phyloP scores from a whole-genome alignment of 495 filamentous ascomycete genomes.

The Hamigera avellanea region DNA sequence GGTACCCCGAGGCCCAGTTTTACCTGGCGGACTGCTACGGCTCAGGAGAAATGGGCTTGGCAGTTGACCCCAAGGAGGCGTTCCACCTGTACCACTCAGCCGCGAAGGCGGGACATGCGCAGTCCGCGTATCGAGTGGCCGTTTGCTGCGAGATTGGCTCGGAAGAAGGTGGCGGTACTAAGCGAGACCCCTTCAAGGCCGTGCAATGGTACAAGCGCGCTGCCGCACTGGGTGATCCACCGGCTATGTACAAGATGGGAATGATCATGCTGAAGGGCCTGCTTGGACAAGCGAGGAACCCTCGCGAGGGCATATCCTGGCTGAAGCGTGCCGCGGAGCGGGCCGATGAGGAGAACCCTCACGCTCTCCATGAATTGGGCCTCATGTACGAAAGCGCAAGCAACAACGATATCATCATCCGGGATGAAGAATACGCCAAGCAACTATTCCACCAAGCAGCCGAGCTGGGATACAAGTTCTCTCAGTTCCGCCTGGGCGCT shows the following conservation, averaged over 20 bases:
- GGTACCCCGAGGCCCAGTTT: slow-evolving; percentile 81
- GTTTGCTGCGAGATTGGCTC: slow-evolving; percentile 97
- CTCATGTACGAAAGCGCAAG: slow-evolving; percentile 68
- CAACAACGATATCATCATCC: slow-evolving; percentile 57
- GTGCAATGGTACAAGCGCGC: slow-evolving; percentile 97
- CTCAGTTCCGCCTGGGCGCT: slow-evolving; percentile 78
- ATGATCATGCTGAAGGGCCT: slow-evolving; percentile 91
- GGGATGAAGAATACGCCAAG: slow-evolving; percentile 68
- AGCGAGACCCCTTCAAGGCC: slow-evolving; percentile 81
- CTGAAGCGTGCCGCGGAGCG: slow-evolving; percentile 85
- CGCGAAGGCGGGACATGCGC: slow-evolving; percentile 75
- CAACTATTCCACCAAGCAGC: slow-evolving; percentile 80
- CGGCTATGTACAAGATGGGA: slow-evolving; percentile 97
- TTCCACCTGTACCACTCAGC: slow-evolving; percentile 89
- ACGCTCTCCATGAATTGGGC: slow-evolving; percentile 87
- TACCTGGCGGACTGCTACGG: slow-evolving; percentile 86
- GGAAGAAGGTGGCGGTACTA: slow-evolving; percentile 84
- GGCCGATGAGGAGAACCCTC: slow-evolving; percentile 82
- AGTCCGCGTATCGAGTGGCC: slow-evolving; percentile 85
- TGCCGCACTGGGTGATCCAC: slow-evolving; percentile 75
- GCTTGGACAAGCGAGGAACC: slow-evolving; percentile 78
- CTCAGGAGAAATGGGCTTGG: slow-evolving; percentile 55
- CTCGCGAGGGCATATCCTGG: slow-evolving; percentile 78
- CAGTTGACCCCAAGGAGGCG: slow-evolving; percentile 76
- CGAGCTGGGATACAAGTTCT: slow-evolving; percentile 86